Conservation (phyloP, 1,284 basidiomycete species). For the Ganoderma sinense region DNA sequence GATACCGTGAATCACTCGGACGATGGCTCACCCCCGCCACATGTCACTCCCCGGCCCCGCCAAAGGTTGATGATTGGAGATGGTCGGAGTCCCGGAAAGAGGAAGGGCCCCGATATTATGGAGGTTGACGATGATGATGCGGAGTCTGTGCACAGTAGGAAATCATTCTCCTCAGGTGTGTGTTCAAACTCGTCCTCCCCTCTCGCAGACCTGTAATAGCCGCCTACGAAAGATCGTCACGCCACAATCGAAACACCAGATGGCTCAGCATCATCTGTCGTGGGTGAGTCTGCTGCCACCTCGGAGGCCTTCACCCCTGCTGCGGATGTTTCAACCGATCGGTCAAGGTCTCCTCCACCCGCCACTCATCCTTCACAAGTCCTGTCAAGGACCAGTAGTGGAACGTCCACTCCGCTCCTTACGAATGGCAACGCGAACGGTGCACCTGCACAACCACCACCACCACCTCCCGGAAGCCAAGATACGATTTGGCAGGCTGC, state of each 20-base stretch:
- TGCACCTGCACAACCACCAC: not conserved
- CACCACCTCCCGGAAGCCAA: conserved; percentile 31
- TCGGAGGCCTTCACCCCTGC: conserved; percentile 39
- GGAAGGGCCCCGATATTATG: conserved; percentile 45
- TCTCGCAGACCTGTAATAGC: conserved; percentile 8
- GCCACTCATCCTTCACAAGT: conserved; percentile 25
- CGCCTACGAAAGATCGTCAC: conserved; percentile 35
- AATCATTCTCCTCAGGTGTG: conserved; percentile 30
- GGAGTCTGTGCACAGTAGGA: conserved; percentile 20
- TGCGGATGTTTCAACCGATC: conserved; percentile 16
- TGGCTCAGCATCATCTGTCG: conserved; percentile 29
- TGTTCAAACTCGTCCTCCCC: not conserved
- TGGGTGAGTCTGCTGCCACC: conserved; percentile 33
- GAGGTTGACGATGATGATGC: conserved; percentile 51
- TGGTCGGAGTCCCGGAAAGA: conserved; percentile 43
- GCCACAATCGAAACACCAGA: conserved; percentile 43
- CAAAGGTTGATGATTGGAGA: conserved; percentile 76
- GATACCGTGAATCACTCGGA: conserved; percentile 51
- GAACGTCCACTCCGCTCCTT: conserved; percentile 21
- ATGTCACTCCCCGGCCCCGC: conserved; percentile 58
- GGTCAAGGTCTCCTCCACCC: conserved; percentile 20
- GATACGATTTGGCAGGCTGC: conserved; percentile 67
- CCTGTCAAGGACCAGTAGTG: conserved; percentile 28
- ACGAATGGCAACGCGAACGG: conserved; percentile 11
- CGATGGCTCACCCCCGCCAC: conserved; percentile 48